phyloP scores from a whole-genome alignment of 202 grass and related monocot genomes.

The Elaeis oleifera region DNA sequence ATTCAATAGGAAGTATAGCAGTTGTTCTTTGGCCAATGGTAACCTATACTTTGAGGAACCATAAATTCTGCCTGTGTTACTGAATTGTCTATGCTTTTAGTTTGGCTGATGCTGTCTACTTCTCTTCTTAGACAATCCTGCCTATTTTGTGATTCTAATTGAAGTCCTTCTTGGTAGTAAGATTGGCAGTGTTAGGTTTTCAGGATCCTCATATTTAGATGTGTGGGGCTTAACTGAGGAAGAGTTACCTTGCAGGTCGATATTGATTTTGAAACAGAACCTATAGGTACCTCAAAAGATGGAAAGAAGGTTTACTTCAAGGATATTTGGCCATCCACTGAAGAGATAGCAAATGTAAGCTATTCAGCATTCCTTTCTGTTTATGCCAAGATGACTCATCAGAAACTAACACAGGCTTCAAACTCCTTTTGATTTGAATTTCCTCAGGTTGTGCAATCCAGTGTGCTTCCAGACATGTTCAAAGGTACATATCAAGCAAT shows the following conservation, averaged over 20 bases:
- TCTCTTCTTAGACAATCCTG: too few species aligned
- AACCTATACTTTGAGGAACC: too few species aligned
- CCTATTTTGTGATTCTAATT: too few species aligned
- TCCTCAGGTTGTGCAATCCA: constrained; percentile 77
- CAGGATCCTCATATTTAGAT: too few species aligned
- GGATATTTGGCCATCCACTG: constrained; percentile 79
- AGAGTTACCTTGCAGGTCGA: constrained; percentile 56
- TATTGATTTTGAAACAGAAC: constrained; percentile 96
- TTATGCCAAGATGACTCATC: not conserved
- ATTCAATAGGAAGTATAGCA: too few species aligned
- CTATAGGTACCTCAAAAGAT: constrained; percentile 75
- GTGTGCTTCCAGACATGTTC: constrained; percentile 96
- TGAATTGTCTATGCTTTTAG: too few species aligned
- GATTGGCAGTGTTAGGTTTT: too few species aligned
- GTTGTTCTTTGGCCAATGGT: too few species aligned
- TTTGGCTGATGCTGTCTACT: too few species aligned
- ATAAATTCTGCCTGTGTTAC: too few species aligned
- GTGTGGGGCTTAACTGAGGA: constrained; percentile 3
- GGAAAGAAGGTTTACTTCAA: constrained; percentile 86
- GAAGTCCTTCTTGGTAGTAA: too few species aligned
- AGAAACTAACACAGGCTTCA: constrained; percentile 4
- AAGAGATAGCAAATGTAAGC: constrained; percentile 73
- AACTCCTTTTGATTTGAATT: constrained; percentile 20
- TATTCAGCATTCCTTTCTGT: constrained; percentile 1
- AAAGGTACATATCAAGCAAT: constrained; percentile 80